A percentile compares a stretch with the other conserved stretches of the same genome.
Conservation (phyloP, 108 stramenopile genomes). For the Heterococcus sp. region DNA sequence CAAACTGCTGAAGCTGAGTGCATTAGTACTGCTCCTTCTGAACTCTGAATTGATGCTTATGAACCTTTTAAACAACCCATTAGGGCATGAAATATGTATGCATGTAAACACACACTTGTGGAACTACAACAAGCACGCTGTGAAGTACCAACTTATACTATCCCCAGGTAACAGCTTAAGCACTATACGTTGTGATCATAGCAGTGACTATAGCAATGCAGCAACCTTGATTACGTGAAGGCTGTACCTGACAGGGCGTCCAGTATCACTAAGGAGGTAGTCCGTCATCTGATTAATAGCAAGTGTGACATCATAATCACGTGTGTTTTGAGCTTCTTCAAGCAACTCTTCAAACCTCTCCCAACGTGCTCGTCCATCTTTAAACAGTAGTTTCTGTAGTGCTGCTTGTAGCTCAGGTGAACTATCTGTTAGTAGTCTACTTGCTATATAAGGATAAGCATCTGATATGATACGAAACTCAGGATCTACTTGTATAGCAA, state of each 20-base stretch:
- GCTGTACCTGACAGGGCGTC: conserved; percentile 47
- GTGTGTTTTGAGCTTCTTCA: conserved; percentile 67
- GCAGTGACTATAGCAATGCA: too few relatives aligned
- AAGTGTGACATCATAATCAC: conserved; percentile 72
- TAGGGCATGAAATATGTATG: too few relatives aligned
- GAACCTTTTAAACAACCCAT: too few relatives aligned
- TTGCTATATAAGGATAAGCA: conserved; percentile 92
- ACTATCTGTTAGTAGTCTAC: conserved; percentile 80
- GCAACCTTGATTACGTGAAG: too few relatives aligned
- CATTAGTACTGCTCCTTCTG: too few relatives aligned
- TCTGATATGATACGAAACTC: conserved; percentile 79
- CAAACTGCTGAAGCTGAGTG: too few relatives aligned
- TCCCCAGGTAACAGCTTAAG: too few relatives aligned
- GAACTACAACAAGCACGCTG: too few relatives aligned
- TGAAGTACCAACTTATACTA: too few relatives aligned
- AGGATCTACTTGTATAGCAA: conserved; percentile 87
- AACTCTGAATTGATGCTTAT: too few relatives aligned
- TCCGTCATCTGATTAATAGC: conserved; percentile 76
- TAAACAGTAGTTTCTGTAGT: conserved; percentile 52
- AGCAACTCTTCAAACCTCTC: conserved; percentile 80
- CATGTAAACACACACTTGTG: too few relatives aligned
- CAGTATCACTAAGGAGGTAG: conserved; percentile 73
- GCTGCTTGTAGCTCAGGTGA: conserved; percentile 51
- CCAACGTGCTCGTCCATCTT: conserved; percentile 76
- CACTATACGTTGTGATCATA: too few relatives aligned